These are phyloP conservation scores for Epithemia pelagica DNA, from an alignment of 108 stramenopile genomes.

Conservation along the genomic window DNA sequence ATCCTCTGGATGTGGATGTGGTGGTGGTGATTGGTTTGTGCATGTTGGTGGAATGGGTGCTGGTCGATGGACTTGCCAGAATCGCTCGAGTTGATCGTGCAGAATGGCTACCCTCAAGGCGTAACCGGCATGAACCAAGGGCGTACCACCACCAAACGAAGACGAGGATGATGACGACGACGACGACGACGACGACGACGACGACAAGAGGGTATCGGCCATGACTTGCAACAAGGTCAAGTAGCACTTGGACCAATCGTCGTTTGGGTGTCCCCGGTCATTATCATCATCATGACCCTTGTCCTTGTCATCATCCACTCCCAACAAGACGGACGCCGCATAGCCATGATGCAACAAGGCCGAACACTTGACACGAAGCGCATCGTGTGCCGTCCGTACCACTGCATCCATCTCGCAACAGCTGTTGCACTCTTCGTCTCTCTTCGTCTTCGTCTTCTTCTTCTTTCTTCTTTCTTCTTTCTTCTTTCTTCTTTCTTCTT, in stretches of 20 bases:
- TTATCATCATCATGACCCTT: background rate
- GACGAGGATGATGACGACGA: background rate
- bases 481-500: no score
- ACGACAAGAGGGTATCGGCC: background rate
- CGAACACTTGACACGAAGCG: background rate
- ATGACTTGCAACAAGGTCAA: background rate
- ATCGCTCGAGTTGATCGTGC: conserved; percentile 28
- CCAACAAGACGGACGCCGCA: background rate
- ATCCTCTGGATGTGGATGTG: no score
- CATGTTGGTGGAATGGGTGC: background rate
- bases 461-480: no score
- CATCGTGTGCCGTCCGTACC: background rate
- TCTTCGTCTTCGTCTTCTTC: no score
- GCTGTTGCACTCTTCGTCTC: no score
- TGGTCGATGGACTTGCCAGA: conserved; percentile 12
- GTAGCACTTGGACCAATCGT: no score
- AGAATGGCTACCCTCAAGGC: conserved; percentile 54
- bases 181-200: background rate
- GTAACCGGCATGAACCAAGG: conserved; percentile 79
- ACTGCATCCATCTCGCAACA: background rate
- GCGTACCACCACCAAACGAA: conserved; percentile 15
- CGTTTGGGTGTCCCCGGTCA: no score
- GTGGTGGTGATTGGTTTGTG: background rate
- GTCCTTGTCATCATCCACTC: background rate
- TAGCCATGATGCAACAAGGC: background rate